Evolutionary conservation across 306 rosid species (phyloP).

Genomic region (Hippophae rhamnoides): DNA sequence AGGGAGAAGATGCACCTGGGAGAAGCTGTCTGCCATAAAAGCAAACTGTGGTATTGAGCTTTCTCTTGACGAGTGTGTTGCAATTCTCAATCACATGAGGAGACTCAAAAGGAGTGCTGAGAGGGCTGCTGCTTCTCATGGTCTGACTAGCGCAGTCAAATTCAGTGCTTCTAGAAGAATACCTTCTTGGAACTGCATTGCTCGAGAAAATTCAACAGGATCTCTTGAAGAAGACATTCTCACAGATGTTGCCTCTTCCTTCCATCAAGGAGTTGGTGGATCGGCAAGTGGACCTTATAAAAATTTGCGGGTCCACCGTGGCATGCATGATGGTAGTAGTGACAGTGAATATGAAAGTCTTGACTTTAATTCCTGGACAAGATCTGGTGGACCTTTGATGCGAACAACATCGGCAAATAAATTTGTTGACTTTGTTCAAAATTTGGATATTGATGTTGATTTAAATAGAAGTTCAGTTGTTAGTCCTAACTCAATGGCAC

Average conservation of each 20-base stretch:
- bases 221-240: constrained; percentile 72
- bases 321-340: constrained; percentile 61
- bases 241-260: constrained; percentile 37
- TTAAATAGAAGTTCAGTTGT: constrained; percentile 30
- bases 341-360: constrained; percentile 67
- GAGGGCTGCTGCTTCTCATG: constrained; percentile 72
- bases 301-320: constrained; percentile 37
- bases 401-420: constrained; percentile 72
- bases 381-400: constrained; percentile 94
- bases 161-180: constrained; percentile 81
- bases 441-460: constrained; percentile 56
- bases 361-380: constrained; percentile 67
- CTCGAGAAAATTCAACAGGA: constrained; percentile 86
- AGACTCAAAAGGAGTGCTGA: constrained; percentile 64
- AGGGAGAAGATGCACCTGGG: constrained; percentile 98
- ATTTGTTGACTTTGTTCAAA: constrained; percentile 71
- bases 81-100: constrained; percentile 85
- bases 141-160: constrained; percentile 38
- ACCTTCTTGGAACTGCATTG: constrained; percentile 96
- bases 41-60: constrained; percentile 94
- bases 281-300: constrained; percentile 29
- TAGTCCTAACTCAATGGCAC: constrained; percentile 28
- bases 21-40: constrained; percentile 92
- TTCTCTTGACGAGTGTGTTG: constrained; percentile 82
- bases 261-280: constrained; percentile 41